Evolutionary conservation across 805 yeast genomes (phyloP).

Genomic region (Kodamaea hsintzibuensis): DNA sequence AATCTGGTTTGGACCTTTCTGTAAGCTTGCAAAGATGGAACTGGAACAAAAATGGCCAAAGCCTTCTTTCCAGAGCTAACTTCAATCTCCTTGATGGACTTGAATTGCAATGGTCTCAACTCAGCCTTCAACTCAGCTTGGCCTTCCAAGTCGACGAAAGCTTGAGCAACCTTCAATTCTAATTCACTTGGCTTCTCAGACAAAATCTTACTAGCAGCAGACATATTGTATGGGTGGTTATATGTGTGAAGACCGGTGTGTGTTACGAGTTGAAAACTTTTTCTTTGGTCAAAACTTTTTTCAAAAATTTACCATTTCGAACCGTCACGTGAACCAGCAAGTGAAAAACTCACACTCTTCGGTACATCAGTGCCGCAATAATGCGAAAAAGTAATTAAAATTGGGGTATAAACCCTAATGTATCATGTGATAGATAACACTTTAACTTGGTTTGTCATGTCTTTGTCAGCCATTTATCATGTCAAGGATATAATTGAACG

Average conservation of each 20-base stretch:
- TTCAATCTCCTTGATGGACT: conserved; percentile 97
- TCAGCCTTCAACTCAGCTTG: conserved; percentile 97
- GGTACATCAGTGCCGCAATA: no score
- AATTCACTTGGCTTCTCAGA: conserved; percentile 95
- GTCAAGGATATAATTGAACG: neutral
- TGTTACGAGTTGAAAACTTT: conserved; percentile 9
- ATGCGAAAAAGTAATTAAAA: no score
- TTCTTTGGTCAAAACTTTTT: conserved; percentile 13
- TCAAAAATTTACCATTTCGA: conserved; percentile 1
- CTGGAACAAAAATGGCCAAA: conserved; percentile 97
- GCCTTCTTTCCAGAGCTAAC: conserved; percentile 99
- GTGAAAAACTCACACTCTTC: no score
- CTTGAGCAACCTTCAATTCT: conserved; percentile 99
- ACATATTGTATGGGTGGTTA: conserved; percentile 55
- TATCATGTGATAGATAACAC: neutral
- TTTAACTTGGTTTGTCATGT: no score
- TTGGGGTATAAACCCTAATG: neutral
- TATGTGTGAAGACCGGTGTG: conserved; percentile 10
- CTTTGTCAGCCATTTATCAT: no score
- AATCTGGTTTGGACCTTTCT: conserved; percentile 96
- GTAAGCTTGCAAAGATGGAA: conserved; percentile 87
- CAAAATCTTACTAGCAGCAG: conserved; percentile 95
- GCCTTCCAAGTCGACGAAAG: conserved; percentile 94
- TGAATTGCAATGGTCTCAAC: conserved; percentile 97
- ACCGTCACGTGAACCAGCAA: no score